Conservation (phyloP, 2,329 filamentous ascomycete genomes). For the Xylaria sp. region DNA sequence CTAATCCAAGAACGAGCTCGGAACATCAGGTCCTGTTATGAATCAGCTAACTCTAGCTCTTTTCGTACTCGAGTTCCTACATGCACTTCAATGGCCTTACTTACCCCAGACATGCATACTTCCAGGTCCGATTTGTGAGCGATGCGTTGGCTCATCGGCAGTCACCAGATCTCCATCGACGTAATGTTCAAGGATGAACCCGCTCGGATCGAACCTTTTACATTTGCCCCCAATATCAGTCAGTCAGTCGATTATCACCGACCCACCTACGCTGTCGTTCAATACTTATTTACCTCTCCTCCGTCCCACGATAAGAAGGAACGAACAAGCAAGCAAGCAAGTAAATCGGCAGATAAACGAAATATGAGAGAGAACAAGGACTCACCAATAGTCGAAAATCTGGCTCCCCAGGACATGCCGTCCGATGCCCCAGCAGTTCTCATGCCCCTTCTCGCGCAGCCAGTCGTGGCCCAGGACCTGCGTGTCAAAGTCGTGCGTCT, state of each 20-base stretch:
- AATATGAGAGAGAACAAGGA: conserved; percentile 40
- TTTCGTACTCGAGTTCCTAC: neutral
- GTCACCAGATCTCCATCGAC: conserved; percentile 75
- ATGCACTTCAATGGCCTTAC: conserved; percentile 10
- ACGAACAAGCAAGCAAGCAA: neutral
- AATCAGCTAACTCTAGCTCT: conserved; percentile 16
- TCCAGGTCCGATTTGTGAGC: conserved; percentile 54
- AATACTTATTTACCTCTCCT: too few relatives aligned
- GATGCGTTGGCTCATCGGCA: conserved; percentile 62
- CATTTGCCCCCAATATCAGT: conserved; percentile 20
- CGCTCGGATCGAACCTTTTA: conserved; percentile 68
- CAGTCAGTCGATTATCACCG: neutral
- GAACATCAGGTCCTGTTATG: conserved; percentile 44
- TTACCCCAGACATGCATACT: conserved; percentile 60
- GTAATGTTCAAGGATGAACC: conserved; percentile 76
- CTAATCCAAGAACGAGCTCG: conserved; percentile 44
- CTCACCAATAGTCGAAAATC: conserved; percentile 78
- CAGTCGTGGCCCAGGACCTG: conserved; percentile 78
- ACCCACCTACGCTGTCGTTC: neutral
- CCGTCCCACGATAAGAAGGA: neutral
- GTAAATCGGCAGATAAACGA: neutral
- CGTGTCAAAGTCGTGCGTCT: conserved; percentile 77
- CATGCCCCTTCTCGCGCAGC: conserved; percentile 71
- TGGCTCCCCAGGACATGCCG: conserved; percentile 76
- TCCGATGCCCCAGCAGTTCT: conserved; percentile 76